Percentiles rank a stretch among this genome's conserved stretches.
Evolutionary conservation across 306 rosid genomes (phyloP).

Genomic region (Lathyrus oleraceus): DNA sequence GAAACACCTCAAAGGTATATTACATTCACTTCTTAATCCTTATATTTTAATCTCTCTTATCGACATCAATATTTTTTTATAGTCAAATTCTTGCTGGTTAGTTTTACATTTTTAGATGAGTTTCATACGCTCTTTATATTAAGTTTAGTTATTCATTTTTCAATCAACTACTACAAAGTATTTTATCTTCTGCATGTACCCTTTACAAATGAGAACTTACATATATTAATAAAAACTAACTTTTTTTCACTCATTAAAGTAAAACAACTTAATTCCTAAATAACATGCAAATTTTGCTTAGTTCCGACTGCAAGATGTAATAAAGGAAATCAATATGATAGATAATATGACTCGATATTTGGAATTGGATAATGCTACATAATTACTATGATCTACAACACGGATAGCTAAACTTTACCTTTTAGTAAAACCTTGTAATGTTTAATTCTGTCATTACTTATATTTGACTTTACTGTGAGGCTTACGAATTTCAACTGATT

Average conservation of each 20-base stretch:
- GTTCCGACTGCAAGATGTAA: not conserved
- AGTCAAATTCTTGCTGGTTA: not conserved
- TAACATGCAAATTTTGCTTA: not conserved
- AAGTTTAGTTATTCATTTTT: not conserved
- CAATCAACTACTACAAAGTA: not conserved
- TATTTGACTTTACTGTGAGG: not conserved
- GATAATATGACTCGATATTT: not conserved
- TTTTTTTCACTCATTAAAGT: not conserved
- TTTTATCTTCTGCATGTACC: not conserved
- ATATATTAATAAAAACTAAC: not conserved
- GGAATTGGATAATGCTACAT: not conserved
- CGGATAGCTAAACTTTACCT: not conserved
- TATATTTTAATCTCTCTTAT: not conserved
- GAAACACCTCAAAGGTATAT: constrained; percentile 82
- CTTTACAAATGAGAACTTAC: not conserved
- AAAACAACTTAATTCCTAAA: not conserved
- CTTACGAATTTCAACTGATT: not conserved
- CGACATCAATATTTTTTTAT: not conserved
- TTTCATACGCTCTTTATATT: not conserved
- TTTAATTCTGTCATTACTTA: not conserved
- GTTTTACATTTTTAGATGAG: not conserved
- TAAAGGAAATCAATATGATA: not conserved
- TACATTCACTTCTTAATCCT: not conserved
- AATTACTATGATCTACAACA: not conserved
- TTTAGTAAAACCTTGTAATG: not conserved